A percentile compares a stretch with the other conserved stretches of the same genome.
These are phyloP conservation scores for Dovyalis caffra DNA, from an alignment of 345 rosid species.

Conservation along the genomic window DNA sequence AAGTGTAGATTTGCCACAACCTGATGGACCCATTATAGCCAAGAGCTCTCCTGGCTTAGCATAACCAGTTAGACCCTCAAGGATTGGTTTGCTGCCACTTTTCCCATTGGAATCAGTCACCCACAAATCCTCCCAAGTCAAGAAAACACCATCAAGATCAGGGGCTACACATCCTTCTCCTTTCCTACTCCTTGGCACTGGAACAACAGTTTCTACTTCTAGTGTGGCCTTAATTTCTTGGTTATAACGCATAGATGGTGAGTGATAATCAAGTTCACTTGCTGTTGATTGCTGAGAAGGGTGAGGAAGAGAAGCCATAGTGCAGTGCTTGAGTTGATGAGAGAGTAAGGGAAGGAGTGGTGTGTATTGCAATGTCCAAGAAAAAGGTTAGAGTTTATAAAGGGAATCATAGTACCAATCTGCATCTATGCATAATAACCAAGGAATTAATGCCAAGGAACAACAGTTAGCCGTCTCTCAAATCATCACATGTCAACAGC, in stretches of 20 bases:
- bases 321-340: not conserved
- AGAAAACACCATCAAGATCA: conserved; percentile 7
- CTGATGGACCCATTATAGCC: conserved; percentile 32
- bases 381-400: not conserved
- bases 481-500: no score
- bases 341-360: not conserved
- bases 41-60: conserved; percentile 25
- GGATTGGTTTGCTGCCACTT: conserved; percentile 3
- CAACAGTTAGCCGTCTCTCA: no score
- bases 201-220: not conserved
- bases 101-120: conserved; percentile 14
- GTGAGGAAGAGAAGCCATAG: not conserved
- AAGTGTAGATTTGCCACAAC: conserved; percentile 31
- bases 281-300: not conserved
- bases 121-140: conserved; percentile 27
- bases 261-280: not conserved
- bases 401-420: no score
- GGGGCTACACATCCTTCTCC: not conserved
- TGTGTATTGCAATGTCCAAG: not conserved
- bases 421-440: no score
- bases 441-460: no score
- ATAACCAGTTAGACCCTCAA: conserved; percentile 29
- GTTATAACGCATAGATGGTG: not conserved
- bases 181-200: not conserved
- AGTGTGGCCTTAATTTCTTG: not conserved